Percentiles rank a stretch among this genome's conserved stretches.
Evolutionary conservation across 208 protist genomes (phyloP).

Genomic region (Leishmania major): DNA sequence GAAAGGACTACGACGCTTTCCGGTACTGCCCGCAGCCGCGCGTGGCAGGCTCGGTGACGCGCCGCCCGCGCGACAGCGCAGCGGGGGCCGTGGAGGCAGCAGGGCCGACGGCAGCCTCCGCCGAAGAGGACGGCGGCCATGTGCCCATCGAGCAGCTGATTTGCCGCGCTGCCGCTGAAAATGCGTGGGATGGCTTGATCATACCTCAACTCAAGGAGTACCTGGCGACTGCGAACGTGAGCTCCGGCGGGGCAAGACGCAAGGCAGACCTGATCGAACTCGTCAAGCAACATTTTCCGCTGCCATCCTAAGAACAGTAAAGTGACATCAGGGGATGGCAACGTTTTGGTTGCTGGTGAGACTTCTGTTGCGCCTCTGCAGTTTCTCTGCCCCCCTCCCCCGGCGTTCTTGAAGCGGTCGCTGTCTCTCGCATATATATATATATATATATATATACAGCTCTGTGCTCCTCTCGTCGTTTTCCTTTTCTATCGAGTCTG

Average conservation of each 20-base stretch:
- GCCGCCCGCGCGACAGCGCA: slow-evolving; percentile 7
- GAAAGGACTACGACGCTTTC: slow-evolving; percentile 47
- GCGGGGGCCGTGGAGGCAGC: background rate
- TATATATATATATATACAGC: no score
- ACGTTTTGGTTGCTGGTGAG: background rate
- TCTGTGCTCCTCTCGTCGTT: background rate
- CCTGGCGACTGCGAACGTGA: slow-evolving; percentile 22
- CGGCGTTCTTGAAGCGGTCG: background rate
- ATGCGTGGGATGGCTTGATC: slow-evolving; percentile 41
- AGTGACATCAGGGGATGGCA: background rate
- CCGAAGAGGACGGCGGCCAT: slow-evolving; percentile 1
- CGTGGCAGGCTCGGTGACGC: background rate
- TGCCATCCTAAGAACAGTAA: background rate
- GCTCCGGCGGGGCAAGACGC: slow-evolving; percentile 4
- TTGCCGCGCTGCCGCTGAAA: slow-evolving; percentile 29
- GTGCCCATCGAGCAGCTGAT: slow-evolving; percentile 26
- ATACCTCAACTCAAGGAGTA: slow-evolving; percentile 51
- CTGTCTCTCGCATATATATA: background rate
- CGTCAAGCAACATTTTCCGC: slow-evolving; percentile 7
- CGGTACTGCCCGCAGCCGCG: slow-evolving; percentile 36
- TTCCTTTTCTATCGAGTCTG: background rate
- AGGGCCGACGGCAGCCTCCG: background rate
- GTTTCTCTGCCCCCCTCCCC: background rate
- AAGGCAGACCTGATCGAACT: slow-evolving; percentile 21
- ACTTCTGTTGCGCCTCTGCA: background rate